Evolutionary conservation across 164 flowering plant species (phyloP), one percentile per base, ranked within the genome.

Genomic region (Pachysandra terminalis): DNA sequence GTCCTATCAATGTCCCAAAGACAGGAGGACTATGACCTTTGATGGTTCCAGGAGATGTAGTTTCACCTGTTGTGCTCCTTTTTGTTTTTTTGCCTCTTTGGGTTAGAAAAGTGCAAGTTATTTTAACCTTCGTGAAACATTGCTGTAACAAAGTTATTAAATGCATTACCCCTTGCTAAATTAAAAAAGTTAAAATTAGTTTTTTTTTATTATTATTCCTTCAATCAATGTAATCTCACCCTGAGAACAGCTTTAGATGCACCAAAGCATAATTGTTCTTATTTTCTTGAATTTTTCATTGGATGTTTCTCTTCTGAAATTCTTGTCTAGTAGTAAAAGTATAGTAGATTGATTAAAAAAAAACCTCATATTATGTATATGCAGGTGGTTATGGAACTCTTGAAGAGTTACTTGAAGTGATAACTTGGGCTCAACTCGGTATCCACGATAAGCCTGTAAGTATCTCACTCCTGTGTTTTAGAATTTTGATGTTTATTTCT

Each of bases 361-460:
- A 32, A 32, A 32, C 37, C 37, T 32, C 3, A 3, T n/a, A 28
- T 19, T n/a, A 32, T 70, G 27, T 55, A 15, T 24, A 22, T 67
- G 74, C 76, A 85, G 89, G 90, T 73, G 90, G 90, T 19, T 87
- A 87, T 74, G 91, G 91, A 60, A 87, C 91, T 56, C 85, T 87
- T 27, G 91, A 87, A 61, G 91, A 87, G 71, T 81, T 87, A 27
- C 83, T 87, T 58, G 90, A 86, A 81, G 90, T 80, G 37, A 86
- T 86, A 56, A 83, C 90, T 12, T 86, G 90, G 90, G 89, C 91
- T 22, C 91, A 87, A 68, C 84, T 87, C 19, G 91, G 91, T 64
- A 87, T 87, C 65, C 91, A 87, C 55, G 84, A 85, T 53, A 87
- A 87, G 57, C 91, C 91, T 68, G 91, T 87, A 85, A 75, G 3